Percentiles rank a stretch among this genome's conserved stretches.
Conservation (phyloP, 768 basidiomycete genomes). For the Mycena filopes region DNA sequence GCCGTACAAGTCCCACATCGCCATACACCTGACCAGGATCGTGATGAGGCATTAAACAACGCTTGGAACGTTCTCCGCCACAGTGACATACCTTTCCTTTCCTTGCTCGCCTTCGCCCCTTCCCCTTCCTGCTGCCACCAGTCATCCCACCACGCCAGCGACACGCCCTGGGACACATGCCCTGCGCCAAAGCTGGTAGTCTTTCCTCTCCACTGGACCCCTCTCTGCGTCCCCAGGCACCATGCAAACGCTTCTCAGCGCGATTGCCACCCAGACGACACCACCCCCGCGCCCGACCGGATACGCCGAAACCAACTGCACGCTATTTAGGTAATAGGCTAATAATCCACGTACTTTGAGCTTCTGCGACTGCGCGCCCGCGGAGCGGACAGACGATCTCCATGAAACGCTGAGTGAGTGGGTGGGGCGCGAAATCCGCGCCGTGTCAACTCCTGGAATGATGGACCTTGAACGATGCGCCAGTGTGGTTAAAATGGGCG, state of each 20-base stretch:
- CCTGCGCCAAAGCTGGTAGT: slow-evolving; percentile 2
- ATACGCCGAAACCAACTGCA: slow-evolving; percentile 15
- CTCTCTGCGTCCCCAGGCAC: slow-evolving; percentile 3
- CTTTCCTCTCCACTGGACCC: background rate
- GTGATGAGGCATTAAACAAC: slow-evolving; percentile 11
- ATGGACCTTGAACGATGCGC: background rate
- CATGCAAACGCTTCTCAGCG: slow-evolving; percentile 11
- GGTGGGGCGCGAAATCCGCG: background rate
- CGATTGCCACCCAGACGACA: slow-evolving; percentile 12
- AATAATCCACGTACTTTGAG: slow-evolving; percentile 24
- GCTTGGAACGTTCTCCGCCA: slow-evolving; percentile 28
- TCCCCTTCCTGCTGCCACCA: no score
- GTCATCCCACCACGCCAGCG: background rate
- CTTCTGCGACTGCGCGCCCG: slow-evolving; percentile 14
- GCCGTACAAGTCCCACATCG: slow-evolving; percentile 23
- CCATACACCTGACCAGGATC: slow-evolving; percentile 21
- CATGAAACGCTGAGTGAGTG: slow-evolving; percentile 4
- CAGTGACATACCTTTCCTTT: slow-evolving; percentile 23
- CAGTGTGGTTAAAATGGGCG: background rate
- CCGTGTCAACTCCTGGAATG: background rate
- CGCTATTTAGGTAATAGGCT: slow-evolving; percentile 26
- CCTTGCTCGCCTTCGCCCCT: background rate
- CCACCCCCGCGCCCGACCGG: slow-evolving; percentile 6
- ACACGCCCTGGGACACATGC: background rate
- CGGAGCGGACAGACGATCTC: slow-evolving; percentile 19